Conservation (phyloP, 495 filamentous ascomycete genomes). For the Collariella sp. region DNA sequence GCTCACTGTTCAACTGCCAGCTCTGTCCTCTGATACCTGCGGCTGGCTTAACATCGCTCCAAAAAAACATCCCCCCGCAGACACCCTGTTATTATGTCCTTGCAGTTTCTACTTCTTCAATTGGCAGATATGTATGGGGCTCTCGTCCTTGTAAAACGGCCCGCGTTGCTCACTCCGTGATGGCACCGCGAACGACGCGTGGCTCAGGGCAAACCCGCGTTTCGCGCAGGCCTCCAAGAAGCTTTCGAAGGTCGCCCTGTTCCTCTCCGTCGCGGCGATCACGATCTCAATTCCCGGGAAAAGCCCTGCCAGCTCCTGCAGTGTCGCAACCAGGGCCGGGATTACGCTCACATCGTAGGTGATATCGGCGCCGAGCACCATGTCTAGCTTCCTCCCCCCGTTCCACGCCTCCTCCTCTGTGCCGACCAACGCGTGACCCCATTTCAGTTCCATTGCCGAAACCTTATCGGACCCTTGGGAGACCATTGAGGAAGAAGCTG, state of each 20-base stretch:
- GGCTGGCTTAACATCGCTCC: too few species aligned
- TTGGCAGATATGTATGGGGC: constrained; percentile 37
- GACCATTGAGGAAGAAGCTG: constrained; percentile 58
- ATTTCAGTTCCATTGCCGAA: constrained; percentile 45
- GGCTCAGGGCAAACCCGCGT: constrained; percentile 26
- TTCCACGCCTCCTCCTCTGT: constrained; percentile 39
- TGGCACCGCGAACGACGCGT: constrained; percentile 29
- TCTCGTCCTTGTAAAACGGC: constrained; percentile 40
- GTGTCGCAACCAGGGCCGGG: constrained; percentile 37
- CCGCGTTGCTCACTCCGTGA: constrained; percentile 32
- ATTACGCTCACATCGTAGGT: constrained; percentile 42
- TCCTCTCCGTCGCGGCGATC: constrained; percentile 43
- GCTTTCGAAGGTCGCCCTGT: constrained; percentile 35
- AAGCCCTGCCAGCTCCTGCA: constrained; percentile 33
- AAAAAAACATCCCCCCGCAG: background rate
- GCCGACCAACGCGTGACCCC: constrained; percentile 49
- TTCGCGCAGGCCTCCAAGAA: constrained; percentile 33
- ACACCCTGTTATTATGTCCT: background rate
- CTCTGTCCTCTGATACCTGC: too few species aligned
- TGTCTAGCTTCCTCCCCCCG: constrained; percentile 33
- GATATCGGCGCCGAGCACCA: constrained; percentile 45
- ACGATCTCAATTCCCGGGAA: constrained; percentile 33
- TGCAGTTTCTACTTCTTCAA: constrained; percentile 12
- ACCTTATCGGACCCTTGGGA: constrained; percentile 40
- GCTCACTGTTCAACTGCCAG: too few species aligned